Conservation (phyloP, 768 basidiomycete genomes). For the Amanita rubescens region DNA sequence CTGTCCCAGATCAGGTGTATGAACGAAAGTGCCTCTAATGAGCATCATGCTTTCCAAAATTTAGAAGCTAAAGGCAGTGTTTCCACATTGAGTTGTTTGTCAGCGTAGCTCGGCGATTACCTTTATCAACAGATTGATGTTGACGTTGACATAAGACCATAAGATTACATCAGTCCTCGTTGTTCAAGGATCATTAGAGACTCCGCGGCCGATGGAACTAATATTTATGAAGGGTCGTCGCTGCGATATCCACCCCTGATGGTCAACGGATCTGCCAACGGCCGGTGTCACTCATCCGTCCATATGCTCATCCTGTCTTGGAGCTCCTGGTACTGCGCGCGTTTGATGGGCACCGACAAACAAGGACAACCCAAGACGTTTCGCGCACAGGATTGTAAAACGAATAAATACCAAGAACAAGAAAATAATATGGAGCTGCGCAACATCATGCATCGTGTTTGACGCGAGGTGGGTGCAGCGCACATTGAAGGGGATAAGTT, state of each 20-base stretch:
- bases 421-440: neutral
- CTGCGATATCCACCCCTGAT: neutral
- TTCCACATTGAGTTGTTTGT: neutral
- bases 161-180: neutral
- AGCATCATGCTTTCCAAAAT: neutral
- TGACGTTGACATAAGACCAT: neutral
- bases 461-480: neutral
- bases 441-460: neutral
- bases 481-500: neutral
- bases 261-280: neutral
- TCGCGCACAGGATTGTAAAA: neutral
- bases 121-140: neutral
- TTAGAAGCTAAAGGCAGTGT: neutral
- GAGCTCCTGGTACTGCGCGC: neutral
- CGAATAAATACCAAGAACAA: neutral
- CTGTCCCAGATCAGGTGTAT: conserved; percentile 44
- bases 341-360: neutral
- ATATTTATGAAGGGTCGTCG: neutral
- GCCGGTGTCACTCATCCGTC: neutral
- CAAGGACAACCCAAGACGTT: neutral
- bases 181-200: neutral
- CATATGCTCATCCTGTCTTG: neutral
- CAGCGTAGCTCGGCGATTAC: neutral
- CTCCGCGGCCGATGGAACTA: neutral
- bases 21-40: conserved; percentile 46